Conservation (phyloP, 345 rosid genomes). For the Geranium brycei region DNA sequence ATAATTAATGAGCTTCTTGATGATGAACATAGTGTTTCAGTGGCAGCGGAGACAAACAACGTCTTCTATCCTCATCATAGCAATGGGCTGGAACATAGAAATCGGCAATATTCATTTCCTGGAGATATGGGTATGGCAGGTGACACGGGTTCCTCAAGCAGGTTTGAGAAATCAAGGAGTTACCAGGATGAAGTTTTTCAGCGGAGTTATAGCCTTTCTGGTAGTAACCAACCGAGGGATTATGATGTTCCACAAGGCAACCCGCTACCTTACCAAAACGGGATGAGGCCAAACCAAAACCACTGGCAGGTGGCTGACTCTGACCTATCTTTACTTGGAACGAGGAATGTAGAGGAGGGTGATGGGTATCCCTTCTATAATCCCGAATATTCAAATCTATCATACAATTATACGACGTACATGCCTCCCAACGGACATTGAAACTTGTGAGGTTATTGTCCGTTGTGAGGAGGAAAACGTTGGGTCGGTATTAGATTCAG, state of each 20-base stretch:
- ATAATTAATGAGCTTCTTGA: slow-evolving; percentile 89
- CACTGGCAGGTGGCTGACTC: slow-evolving; percentile 56
- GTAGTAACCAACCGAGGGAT: slow-evolving; percentile 27
- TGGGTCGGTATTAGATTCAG: slow-evolving; percentile 15
- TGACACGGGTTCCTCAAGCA: slow-evolving; percentile 29
- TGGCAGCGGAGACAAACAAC: slow-evolving; percentile 18
- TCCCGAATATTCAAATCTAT: slow-evolving; percentile 40
- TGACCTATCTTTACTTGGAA: slow-evolving; percentile 41
- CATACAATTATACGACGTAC: slow-evolving; percentile 47
- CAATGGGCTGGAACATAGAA: slow-evolving; percentile 25
- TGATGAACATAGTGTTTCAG: slow-evolving; percentile 50
- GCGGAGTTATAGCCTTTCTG: slow-evolving; percentile 28
- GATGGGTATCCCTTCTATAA: slow-evolving; percentile 35
- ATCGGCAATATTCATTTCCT: slow-evolving; percentile 43
- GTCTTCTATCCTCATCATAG: slow-evolving; percentile 19
- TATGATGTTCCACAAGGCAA: slow-evolving; percentile 35
- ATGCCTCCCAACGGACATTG: slow-evolving; percentile 75
- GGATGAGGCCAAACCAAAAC: slow-evolving; percentile 37
- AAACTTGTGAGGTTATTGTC: background rate
- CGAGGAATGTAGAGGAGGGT: slow-evolving; percentile 40
- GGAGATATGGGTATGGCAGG: slow-evolving; percentile 32
- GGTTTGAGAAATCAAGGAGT: slow-evolving; percentile 48
- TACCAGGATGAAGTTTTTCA: slow-evolving; percentile 40
- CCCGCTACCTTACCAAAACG: slow-evolving; percentile 30
- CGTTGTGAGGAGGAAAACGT: slow-evolving; percentile 17